A percentile compares a stretch with the other conserved stretches of the same genome.
Conservation (phyloP, 2,329 filamentous ascomycete genomes). For the Xylariaceae sp. region DNA sequence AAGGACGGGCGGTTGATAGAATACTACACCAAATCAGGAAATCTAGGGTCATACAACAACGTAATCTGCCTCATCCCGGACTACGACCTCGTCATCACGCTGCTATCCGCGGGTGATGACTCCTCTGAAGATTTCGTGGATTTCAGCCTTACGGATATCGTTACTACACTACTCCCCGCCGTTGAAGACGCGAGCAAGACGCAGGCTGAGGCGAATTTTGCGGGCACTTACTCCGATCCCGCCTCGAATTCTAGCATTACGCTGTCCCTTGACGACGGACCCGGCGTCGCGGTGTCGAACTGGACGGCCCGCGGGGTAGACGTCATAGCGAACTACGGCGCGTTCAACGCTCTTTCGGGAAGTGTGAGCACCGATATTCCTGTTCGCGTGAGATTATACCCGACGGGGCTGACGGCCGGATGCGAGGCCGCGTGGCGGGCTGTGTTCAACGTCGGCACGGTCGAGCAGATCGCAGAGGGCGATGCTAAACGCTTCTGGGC, state of each 20-base stretch:
- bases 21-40: slow-evolving; percentile 27
- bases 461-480: slow-evolving; percentile 21
- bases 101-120: slow-evolving; percentile 27
- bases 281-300: slow-evolving; percentile 37
- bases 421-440: slow-evolving; percentile 24
- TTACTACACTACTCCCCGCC: slow-evolving; percentile 38
- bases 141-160: slow-evolving; percentile 26
- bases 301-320: slow-evolving; percentile 42
- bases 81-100: slow-evolving; percentile 32
- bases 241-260: slow-evolving; percentile 39
- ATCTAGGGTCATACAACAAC: slow-evolving; percentile 33
- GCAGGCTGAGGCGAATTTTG: slow-evolving; percentile 33
- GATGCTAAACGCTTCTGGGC: slow-evolving; percentile 27
- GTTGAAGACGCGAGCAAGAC: slow-evolving; percentile 41
- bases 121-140: slow-evolving; percentile 25
- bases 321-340: slow-evolving; percentile 35
- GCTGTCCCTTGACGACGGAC: slow-evolving; percentile 37
- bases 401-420: slow-evolving; percentile 23
- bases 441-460: slow-evolving; percentile 24
- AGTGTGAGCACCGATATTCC: slow-evolving; percentile 7
- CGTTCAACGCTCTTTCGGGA: slow-evolving; percentile 21
- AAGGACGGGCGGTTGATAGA: slow-evolving; percentile 31
- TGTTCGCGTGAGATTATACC: slow-evolving; percentile 27
- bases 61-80: slow-evolving; percentile 33
- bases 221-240: slow-evolving; percentile 38